Evolutionary conservation across 768 basidiomycete genomes (phyloP).

Genomic region (Tricholoma furcatifolium): DNA sequence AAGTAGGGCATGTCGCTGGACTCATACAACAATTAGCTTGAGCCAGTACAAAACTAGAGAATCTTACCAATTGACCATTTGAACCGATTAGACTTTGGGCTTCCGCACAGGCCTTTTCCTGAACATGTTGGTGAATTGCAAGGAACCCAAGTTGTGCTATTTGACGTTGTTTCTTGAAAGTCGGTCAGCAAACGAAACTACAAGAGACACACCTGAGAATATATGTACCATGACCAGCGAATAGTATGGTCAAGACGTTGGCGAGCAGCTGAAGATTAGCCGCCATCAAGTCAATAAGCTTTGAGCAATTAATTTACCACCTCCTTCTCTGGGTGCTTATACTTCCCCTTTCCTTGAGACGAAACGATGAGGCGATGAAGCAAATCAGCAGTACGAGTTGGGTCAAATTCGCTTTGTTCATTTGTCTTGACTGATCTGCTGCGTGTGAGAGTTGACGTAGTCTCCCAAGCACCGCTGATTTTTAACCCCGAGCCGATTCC

Average conservation of each 20-base stretch:
- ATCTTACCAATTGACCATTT: slow-evolving; percentile 29
- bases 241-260: slow-evolving; percentile 23
- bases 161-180: slow-evolving; percentile 48
- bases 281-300: neutral
- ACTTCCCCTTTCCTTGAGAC: slow-evolving; percentile 15
- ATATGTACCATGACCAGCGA: slow-evolving; percentile 28
- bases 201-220: neutral
- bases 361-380: slow-evolving; percentile 19
- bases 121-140: slow-evolving; percentile 43
- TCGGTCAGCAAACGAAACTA: neutral
- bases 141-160: slow-evolving; percentile 46
- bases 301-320: slow-evolving; percentile 13
- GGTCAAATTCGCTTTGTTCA: slow-evolving; percentile 1
- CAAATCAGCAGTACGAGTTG: slow-evolving; percentile 11
- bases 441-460: too few relatives aligned
- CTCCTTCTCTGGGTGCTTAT: slow-evolving; percentile 19
- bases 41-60: neutral
- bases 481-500: too few relatives aligned
- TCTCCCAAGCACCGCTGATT: too few relatives aligned
- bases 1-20: slow-evolving; percentile 25
- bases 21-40: slow-evolving; percentile 15
- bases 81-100: slow-evolving; percentile 34
- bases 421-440: slow-evolving; percentile 11
- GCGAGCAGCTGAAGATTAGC: slow-evolving; percentile 16
- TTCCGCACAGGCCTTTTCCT: slow-evolving; percentile 46